These are phyloP conservation scores for Tetraselmis striata DNA, from an alignment of 139 green algal species.

Conservation along the genomic window DNA sequence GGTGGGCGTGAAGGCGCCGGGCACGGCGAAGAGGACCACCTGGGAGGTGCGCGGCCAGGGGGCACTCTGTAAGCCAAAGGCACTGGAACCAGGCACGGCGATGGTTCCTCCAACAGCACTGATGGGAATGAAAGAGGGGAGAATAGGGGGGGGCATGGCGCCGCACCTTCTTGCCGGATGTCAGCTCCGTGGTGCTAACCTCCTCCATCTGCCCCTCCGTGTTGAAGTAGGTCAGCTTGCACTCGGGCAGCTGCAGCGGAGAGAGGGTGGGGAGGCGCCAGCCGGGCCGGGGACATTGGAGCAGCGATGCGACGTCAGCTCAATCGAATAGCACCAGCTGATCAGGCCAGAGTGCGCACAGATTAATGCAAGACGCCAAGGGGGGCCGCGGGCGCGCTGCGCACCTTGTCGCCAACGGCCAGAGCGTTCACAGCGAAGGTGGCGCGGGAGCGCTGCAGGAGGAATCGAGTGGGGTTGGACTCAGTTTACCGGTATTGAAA, in stretches of 20 bases:
- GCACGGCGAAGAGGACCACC: constrained; percentile 84
- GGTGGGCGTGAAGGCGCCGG: constrained; percentile 88
- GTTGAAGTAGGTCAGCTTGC: constrained; percentile 69
- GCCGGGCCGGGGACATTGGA: no score
- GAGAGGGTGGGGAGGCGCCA: not conserved
- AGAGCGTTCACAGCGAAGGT: constrained; percentile 17
- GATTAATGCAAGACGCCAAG: not conserved
- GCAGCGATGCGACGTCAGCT: constrained; percentile 10
- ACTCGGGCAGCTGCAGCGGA: constrained; percentile 32
- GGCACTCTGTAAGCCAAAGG: not conserved
- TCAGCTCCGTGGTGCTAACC: constrained; percentile 65
- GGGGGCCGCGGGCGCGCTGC: not conserved
- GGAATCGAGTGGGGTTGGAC: no score
- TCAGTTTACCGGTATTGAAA: no score
- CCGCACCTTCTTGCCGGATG: constrained; percentile 82
- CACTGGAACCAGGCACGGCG: no score
- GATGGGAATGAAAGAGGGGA: not conserved
- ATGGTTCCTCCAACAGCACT: no score
- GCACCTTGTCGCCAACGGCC: constrained; percentile 49
- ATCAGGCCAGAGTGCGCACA: not conserved
- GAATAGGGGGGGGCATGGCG: not conserved
- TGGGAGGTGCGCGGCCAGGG: constrained; percentile 4
- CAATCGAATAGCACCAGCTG: not conserved
- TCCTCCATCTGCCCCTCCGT: constrained; percentile 84
- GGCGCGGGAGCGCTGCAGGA: no score